Evolutionary conservation across 78 protist species (phyloP).

Genomic region (Trichosphaerium sp.): DNA sequence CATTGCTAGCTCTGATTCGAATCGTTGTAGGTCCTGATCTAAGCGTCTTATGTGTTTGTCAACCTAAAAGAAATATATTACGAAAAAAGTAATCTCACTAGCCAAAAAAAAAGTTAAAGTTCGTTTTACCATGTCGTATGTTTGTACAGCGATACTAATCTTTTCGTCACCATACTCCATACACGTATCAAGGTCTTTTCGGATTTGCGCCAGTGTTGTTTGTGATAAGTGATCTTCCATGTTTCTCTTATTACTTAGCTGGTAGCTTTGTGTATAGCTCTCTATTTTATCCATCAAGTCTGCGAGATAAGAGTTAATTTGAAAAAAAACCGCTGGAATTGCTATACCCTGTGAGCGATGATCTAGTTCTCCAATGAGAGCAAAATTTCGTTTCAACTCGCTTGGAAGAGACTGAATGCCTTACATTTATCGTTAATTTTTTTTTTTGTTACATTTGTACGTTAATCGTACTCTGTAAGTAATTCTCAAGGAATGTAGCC

Average conservation of each 20-base stretch:
- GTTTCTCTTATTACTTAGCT: not conserved
- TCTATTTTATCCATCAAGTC: not conserved
- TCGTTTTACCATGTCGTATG: constrained; percentile 40
- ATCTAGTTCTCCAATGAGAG: constrained; percentile 42
- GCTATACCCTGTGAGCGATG: constrained; percentile 14
- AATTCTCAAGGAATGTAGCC: no score
- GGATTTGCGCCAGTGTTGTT: not conserved
- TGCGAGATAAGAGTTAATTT: not conserved
- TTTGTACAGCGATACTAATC: constrained; percentile 33
- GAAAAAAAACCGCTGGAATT: not conserved
- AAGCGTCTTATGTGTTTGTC: constrained; percentile 39
- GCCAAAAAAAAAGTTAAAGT: no score
- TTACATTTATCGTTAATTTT: no score
- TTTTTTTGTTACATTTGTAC: no score
- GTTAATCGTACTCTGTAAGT: no score
- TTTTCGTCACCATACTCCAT: constrained; percentile 51
- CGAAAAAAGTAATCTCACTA: no score
- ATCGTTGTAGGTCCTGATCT: constrained; percentile 40
- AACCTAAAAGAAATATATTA: constrained; percentile 4
- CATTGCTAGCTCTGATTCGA: constrained; percentile 39
- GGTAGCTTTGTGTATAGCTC: not conserved
- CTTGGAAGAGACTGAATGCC: constrained; percentile 36
- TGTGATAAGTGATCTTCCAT: not conserved
- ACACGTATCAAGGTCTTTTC: constrained; percentile 2
- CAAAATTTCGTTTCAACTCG: constrained; percentile 28